These are phyloP conservation scores for Dothidotthia symphoricarpi DNA, from an alignment of 2,329 filamentous ascomycete genomes.

Conservation along the genomic window DNA sequence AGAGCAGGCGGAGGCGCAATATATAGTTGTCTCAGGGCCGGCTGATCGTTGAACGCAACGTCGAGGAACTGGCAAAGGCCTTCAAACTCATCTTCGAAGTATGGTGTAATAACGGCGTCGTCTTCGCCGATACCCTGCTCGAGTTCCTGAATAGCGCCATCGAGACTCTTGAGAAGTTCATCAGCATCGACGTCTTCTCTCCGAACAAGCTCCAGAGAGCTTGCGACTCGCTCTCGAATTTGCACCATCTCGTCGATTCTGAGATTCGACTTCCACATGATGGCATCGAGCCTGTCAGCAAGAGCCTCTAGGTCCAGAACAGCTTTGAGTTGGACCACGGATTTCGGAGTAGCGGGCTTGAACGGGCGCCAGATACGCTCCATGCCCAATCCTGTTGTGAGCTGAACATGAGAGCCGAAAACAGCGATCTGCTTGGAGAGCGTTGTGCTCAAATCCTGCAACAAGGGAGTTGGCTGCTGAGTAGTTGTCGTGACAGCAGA, in stretches of 20 bases:
- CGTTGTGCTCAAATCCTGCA: conserved; percentile 27
- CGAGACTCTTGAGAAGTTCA: conserved; percentile 31
- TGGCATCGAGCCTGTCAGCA: conserved; percentile 47
- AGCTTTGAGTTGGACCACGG: conserved; percentile 37
- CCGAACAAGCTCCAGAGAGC: conserved; percentile 34
- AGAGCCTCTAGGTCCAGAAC: conserved; percentile 47
- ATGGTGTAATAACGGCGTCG: conserved; percentile 27
- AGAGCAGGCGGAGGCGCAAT: conserved; percentile 13
- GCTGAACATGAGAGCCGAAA: conserved; percentile 68
- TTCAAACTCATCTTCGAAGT: conserved; percentile 41
- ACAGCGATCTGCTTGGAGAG: conserved; percentile 29
- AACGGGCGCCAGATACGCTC: conserved; percentile 73
- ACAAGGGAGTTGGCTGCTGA: conserved; percentile 10
- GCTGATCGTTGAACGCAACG: conserved; percentile 17
- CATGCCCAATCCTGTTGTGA: conserved; percentile 77
- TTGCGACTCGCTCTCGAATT: conserved; percentile 36
- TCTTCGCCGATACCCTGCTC: conserved; percentile 31
- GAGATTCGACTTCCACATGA: conserved; percentile 39
- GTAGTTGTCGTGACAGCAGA: conserved; percentile 12
- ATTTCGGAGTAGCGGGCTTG: conserved; percentile 57
- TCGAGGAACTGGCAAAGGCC: conserved; percentile 41
- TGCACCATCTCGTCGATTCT: conserved; percentile 37
- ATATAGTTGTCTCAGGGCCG: conserved; percentile 1
- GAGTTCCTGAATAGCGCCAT: conserved; percentile 29
- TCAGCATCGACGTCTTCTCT: conserved; percentile 28